Evolutionary conservation across 352 stramenopile genomes (phyloP).

Genomic region (Globisporangium abappressorium): DNA sequence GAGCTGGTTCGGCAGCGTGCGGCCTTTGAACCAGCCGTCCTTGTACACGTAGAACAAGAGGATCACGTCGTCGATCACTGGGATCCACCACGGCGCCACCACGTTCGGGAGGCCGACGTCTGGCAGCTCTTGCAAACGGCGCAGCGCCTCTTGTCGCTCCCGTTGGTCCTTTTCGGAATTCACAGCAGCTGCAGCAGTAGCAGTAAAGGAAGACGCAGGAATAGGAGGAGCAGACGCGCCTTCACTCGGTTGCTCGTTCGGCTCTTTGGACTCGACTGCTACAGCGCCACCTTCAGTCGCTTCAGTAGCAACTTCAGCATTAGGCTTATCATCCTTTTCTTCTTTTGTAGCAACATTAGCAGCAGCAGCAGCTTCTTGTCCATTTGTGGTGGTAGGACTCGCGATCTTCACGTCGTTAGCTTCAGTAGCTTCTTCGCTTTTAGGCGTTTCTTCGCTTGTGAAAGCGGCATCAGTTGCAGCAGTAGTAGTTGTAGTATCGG

Average conservation of each 20-base stretch:
- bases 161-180: conserved; percentile 8
- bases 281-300: not conserved
- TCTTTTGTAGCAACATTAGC: not conserved
- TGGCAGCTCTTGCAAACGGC: conserved; percentile 39
- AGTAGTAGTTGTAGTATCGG: not conserved
- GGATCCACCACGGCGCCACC: conserved; percentile 76
- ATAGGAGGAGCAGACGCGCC: not conserved
- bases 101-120: conserved; percentile 26
- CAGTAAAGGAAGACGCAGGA: too few species aligned
- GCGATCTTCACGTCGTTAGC: not conserved
- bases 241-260: not conserved
- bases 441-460: not conserved
- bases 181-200: not conserved
- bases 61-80: conserved; percentile 69
- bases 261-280: not conserved
- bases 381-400: not conserved
- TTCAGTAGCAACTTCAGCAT: not conserved
- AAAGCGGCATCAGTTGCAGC: not conserved
- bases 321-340: not conserved
- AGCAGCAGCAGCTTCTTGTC: not conserved
- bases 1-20: conserved; percentile 33
- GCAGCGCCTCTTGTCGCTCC: conserved; percentile 39
- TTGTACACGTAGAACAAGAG: conserved; percentile 67
- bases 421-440: not conserved
- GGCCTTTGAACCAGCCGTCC: conserved; percentile 68